Evolutionary conservation across 2,329 filamentous ascomycete genomes (phyloP).

Genomic region (Aspergillus floridensis): DNA sequence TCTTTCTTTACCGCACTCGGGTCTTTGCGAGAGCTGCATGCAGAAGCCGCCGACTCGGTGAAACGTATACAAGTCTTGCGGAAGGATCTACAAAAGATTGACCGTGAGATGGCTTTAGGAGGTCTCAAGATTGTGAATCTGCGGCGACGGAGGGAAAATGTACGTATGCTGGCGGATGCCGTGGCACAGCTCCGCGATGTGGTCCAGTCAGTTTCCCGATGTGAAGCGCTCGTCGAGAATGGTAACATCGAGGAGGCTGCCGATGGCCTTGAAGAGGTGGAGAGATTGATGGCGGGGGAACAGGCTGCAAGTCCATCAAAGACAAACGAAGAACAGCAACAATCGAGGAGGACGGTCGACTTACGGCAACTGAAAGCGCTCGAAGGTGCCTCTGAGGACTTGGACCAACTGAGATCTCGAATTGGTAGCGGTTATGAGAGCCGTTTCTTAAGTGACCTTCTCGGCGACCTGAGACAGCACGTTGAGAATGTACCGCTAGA

Average conservation of each 20-base stretch:
- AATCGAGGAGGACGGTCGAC: slow-evolving; percentile 57
- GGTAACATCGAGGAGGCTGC: slow-evolving; percentile 82
- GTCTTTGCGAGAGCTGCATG: slow-evolving; percentile 84
- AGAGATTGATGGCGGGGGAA: slow-evolving; percentile 76
- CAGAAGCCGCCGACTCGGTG: slow-evolving; percentile 88
- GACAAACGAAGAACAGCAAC: slow-evolving; percentile 24
- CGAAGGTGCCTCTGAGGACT: slow-evolving; percentile 73
- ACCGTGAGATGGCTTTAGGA: slow-evolving; percentile 80
- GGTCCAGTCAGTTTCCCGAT: slow-evolving; percentile 69
- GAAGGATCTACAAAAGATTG: slow-evolving; percentile 74
- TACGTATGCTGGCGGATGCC: slow-evolving; percentile 76
- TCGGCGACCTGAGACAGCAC: slow-evolving; percentile 79
- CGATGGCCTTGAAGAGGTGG: slow-evolving; percentile 71
- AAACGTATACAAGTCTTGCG: slow-evolving; percentile 77
- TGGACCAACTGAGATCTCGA: slow-evolving; percentile 71
- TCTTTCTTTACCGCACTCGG: slow-evolving; percentile 95
- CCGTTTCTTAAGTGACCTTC: slow-evolving; percentile 72
- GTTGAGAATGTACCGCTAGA: slow-evolving; percentile 67
- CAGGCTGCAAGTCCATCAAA: slow-evolving; percentile 39
- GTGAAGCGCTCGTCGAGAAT: slow-evolving; percentile 76
- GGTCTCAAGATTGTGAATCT: slow-evolving; percentile 84
- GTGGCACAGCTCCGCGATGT: slow-evolving; percentile 79
- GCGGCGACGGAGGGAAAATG: slow-evolving; percentile 76
- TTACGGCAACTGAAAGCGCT: slow-evolving; percentile 74
- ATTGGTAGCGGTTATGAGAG: slow-evolving; percentile 85